Percentiles rank a stretch among this genome's conserved stretches.
These are phyloP conservation scores for Lachnellula subtilissima DNA, from an alignment of 2,329 filamentous ascomycete species.

Conservation along the genomic window DNA sequence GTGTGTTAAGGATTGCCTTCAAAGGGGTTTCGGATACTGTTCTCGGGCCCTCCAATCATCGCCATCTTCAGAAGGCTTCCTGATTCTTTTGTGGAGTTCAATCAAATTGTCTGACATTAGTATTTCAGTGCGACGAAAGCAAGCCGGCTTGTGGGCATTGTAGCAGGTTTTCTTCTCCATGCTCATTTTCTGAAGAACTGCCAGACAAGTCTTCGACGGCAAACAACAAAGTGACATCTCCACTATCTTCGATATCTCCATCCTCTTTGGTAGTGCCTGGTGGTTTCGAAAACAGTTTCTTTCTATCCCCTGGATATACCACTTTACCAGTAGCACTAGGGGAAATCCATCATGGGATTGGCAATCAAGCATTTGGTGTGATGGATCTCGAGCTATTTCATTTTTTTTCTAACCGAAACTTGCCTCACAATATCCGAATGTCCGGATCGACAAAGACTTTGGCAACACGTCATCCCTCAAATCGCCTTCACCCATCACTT, in stretches of 20 bases:
- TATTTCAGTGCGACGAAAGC: slow-evolving; percentile 19
- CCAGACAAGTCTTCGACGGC: background rate
- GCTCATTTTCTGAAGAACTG: slow-evolving; percentile 6
- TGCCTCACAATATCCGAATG: slow-evolving; percentile 9
- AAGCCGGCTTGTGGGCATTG: slow-evolving; percentile 19
- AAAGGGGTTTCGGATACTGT: background rate
- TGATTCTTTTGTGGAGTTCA: background rate
- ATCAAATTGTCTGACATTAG: slow-evolving; percentile 5
- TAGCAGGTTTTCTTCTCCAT: slow-evolving; percentile 10
- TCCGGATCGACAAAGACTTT: slow-evolving; percentile 5
- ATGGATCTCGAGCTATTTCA: slow-evolving; percentile 20
- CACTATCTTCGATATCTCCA: background rate
- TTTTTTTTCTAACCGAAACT: slow-evolving; percentile 15
- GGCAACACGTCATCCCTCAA: slow-evolving; percentile 12
- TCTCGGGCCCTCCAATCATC: background rate
- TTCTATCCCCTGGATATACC: no score
- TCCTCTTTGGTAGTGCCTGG: no score
- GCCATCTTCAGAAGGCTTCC: background rate
- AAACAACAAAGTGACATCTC: background rate
- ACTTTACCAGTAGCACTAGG: background rate
- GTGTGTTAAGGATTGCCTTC: no score
- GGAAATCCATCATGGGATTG: background rate
- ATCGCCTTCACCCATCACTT: slow-evolving; percentile 16
- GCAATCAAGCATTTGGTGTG: slow-evolving; percentile 1
- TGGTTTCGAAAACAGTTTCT: no score